Percentiles rank a stretch among this genome's conserved stretches.
phyloP scores from a whole-genome alignment of 2,329 filamentous ascomycete genomes.

The Microsporum audouinii region DNA sequence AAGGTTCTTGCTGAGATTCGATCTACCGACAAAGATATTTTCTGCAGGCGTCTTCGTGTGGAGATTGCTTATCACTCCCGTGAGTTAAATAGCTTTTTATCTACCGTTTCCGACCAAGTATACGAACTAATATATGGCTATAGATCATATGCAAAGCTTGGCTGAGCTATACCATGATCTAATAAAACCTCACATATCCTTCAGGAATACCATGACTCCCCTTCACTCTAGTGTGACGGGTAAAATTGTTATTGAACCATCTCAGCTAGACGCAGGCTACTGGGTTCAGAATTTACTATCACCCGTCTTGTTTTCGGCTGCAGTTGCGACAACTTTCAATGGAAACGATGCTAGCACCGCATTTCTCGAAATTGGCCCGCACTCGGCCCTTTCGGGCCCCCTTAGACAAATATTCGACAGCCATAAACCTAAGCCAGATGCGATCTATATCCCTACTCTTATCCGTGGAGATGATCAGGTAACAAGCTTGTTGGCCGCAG shows the following conservation, averaged over 20 bases:
- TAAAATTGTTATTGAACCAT: background rate
- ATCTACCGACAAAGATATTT: constrained; percentile 10
- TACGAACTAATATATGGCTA: background rate
- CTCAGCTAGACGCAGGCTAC: background rate
- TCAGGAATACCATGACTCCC: background rate
- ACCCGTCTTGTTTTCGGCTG: constrained; percentile 5
- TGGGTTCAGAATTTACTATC: constrained; percentile 4
- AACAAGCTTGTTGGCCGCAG: background rate
- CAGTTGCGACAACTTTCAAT: background rate
- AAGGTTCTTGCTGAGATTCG: background rate
- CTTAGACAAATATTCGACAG: constrained; percentile 12
- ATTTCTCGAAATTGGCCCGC: constrained; percentile 16
- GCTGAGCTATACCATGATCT: constrained; percentile 13
- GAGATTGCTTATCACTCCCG: constrained; percentile 27
- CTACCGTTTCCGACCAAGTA: background rate
- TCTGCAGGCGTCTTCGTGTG: background rate
- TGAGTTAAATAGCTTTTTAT: background rate
- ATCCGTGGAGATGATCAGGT: constrained; percentile 9
- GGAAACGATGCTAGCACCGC: background rate
- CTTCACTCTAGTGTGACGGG: background rate
- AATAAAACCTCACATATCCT: background rate
- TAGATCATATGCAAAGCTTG: constrained; percentile 17
- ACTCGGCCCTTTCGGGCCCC: constrained; percentile 14
- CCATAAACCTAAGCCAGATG: background rate
- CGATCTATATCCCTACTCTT: constrained; percentile 3